Conservation (phyloP, 495 filamentous ascomycete genomes). For the Geoglossum glabrum region DNA sequence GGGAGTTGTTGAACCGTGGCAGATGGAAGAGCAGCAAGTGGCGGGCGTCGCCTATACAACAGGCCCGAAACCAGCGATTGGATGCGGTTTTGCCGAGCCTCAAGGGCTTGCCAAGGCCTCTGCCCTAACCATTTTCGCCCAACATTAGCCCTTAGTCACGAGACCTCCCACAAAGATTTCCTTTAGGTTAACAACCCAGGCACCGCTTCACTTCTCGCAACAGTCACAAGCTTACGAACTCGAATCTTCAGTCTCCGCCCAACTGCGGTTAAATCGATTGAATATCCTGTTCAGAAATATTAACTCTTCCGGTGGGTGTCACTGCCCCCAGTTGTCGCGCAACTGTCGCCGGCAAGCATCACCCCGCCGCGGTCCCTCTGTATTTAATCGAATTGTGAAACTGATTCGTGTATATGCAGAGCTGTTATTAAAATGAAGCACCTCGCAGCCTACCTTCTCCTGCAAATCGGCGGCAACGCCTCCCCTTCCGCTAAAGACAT, state of each 20-base stretch:
- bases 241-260: constrained; percentile 75
- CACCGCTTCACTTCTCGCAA: too few species aligned
- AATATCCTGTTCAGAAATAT: constrained; percentile 54
- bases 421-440: constrained; percentile 79
- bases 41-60: background rate
- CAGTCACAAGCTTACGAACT: constrained; percentile 28
- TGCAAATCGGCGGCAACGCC: constrained; percentile 81
- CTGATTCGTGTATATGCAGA: background rate
- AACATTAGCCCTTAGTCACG: background rate
- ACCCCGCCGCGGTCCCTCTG: background rate
- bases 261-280: constrained; percentile 89
- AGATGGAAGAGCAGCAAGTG: background rate
- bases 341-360: background rate
- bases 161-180: background rate
- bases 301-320: constrained; percentile 2
- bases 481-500: constrained; percentile 72
- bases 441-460: constrained; percentile 96
- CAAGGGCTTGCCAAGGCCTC: background rate
- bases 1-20: background rate
- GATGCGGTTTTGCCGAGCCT: background rate
- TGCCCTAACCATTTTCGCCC: background rate
- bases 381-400: background rate
- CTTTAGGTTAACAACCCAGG: too few species aligned
- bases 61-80: background rate
- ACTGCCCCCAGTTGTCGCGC: background rate